These are phyloP conservation scores for Colletotrichum sp. DNA, from an alignment of 2,329 filamentous ascomycete genomes.

Conservation along the genomic window DNA sequence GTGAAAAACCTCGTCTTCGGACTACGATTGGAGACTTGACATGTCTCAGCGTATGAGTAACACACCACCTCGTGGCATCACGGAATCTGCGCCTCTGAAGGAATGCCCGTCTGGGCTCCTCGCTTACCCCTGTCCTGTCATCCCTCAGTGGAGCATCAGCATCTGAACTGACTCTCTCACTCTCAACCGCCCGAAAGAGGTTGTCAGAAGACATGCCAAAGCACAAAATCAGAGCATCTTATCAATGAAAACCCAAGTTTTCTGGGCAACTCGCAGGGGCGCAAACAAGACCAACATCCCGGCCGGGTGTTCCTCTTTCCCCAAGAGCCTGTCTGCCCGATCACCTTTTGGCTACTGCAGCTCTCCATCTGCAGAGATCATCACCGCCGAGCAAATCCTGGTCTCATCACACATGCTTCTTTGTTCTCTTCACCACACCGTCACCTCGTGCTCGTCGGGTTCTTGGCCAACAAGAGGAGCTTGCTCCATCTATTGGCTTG, in stretches of 20 bases:
- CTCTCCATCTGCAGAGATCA: constrained; percentile 17
- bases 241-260: background rate
- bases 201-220: background rate
- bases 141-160: background rate
- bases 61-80: constrained; percentile 18
- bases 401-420: background rate
- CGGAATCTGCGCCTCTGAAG: background rate
- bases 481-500: background rate
- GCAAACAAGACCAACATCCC: constrained; percentile 6
- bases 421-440: background rate
- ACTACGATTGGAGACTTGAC: constrained; percentile 9
- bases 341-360: constrained; percentile 7
- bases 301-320: background rate
- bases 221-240: background rate
- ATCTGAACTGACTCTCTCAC: background rate
- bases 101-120: background rate
- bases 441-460: background rate
- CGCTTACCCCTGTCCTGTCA: constrained; percentile 17
- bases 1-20: background rate
- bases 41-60: constrained; percentile 1
- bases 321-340: background rate
- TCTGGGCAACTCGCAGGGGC: background rate
- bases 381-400: constrained; percentile 14
- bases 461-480: background rate
- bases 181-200: constrained; percentile 1